phyloP scores from a whole-genome alignment of 768 basidiomycete genomes.

The Phlebiopsis flavidoalba region DNA sequence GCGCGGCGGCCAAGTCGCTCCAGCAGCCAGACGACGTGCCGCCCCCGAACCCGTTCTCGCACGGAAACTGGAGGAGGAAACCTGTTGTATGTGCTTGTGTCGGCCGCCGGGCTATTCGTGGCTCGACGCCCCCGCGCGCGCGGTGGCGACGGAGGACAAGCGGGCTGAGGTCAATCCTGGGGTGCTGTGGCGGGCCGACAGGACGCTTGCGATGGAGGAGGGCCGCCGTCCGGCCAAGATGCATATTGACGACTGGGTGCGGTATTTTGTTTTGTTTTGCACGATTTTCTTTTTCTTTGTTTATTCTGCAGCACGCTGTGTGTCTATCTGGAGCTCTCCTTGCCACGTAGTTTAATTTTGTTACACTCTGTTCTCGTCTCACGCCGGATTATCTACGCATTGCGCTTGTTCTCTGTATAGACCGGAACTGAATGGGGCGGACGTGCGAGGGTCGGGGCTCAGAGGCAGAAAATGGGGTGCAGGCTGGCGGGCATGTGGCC shows the following conservation, averaged over 20 bases:
- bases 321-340: neutral
- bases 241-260: neutral
- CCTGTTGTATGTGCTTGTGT: constrained; percentile 69
- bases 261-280: neutral
- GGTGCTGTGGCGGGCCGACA: constrained; percentile 20
- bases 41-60: constrained; percentile 85
- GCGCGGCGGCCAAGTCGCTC: constrained; percentile 72
- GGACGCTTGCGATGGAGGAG: constrained; percentile 13
- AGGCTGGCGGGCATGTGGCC: neutral
- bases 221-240: constrained; percentile 13
- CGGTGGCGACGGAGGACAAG: constrained; percentile 62
- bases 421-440: neutral
- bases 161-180: constrained; percentile 77
- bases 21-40: constrained; percentile 48
- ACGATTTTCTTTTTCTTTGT: neutral
- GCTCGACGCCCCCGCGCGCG: constrained; percentile 59
- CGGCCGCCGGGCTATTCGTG: constrained; percentile 78
- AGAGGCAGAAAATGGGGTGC: constrained; percentile 4
- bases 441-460: neutral
- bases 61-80: constrained; percentile 74
- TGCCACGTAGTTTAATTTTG: neutral
- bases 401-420: neutral
- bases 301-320: neutral
- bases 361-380: neutral
- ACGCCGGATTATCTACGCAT: neutral